These are phyloP conservation scores for Vitis rotundifolia DNA, from an alignment of 164 flowering plant genomes.

Conservation along the genomic window DNA sequence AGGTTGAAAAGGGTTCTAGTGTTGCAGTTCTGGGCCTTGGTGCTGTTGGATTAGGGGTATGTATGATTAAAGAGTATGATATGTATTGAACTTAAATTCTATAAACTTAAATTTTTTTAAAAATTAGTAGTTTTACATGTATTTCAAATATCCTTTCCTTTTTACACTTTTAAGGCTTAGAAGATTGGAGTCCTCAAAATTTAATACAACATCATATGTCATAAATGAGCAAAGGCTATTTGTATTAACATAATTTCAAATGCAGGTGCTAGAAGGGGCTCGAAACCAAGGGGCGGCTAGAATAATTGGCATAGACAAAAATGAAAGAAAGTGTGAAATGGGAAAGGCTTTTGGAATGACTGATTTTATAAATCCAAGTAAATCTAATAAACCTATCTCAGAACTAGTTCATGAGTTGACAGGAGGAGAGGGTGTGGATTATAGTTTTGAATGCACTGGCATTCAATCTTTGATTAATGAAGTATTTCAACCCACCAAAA, in stretches of 20 bases:
- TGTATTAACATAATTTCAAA: no score
- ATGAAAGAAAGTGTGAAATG: slow-evolving; percentile 27
- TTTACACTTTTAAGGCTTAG: no score
- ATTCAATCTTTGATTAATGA: slow-evolving; percentile 26
- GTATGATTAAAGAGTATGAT: not conserved
- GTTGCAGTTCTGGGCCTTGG: slow-evolving; percentile 60
- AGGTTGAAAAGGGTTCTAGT: slow-evolving; percentile 36
- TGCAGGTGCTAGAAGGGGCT: slow-evolving; percentile 44
- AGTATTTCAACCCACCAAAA: slow-evolving; percentile 37
- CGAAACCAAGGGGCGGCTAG: slow-evolving; percentile 36
- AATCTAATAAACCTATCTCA: slow-evolving; percentile 27
- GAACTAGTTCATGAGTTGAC: slow-evolving; percentile 42
- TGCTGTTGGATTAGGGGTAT: slow-evolving; percentile 57
- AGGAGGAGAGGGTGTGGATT: slow-evolving; percentile 51
- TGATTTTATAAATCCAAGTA: slow-evolving; percentile 43
- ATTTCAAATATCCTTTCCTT: no score
- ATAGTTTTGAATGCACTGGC: slow-evolving; percentile 54
- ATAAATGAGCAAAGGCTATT: no score
- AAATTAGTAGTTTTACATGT: no score
- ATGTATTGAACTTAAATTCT: no score
- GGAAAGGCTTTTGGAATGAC: slow-evolving; percentile 49
- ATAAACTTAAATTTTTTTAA: no score
- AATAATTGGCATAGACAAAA: slow-evolving; percentile 50
- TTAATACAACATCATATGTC: no score
- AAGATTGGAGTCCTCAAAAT: no score